phyloP scores from a whole-genome alignment of 2,329 filamentous ascomycete genomes.

The Corinectria fuckeliana region DNA sequence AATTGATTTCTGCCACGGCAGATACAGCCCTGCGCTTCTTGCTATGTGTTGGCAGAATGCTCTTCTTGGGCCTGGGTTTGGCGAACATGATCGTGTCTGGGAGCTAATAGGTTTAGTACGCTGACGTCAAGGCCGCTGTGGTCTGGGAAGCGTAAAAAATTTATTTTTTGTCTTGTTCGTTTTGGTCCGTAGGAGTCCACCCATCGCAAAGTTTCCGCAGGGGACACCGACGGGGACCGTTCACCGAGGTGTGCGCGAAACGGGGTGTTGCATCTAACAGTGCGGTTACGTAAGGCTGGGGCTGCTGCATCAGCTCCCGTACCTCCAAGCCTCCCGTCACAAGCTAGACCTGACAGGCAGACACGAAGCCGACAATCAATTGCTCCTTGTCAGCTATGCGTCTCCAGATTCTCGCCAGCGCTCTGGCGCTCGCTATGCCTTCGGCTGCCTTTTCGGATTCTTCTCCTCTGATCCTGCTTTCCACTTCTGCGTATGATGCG shows the following conservation, averaged over 20 bases:
- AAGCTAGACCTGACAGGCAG: conserved; percentile 37
- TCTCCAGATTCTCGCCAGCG: conserved; percentile 56
- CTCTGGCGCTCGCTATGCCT: conserved; percentile 62
- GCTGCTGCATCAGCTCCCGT: conserved; percentile 34
- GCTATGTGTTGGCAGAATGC: conserved; percentile 60
- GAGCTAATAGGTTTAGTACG: not conserved
- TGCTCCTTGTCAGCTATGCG: conserved; percentile 55
- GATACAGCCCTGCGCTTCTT: conserved; percentile 70
- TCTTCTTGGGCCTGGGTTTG: conserved; percentile 65
- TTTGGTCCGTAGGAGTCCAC: conserved; percentile 21
- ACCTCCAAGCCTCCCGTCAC: conserved; percentile 27
- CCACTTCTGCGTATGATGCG: conserved; percentile 74
- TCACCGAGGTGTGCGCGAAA: conserved; percentile 39
- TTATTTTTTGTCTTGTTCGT: not conserved
- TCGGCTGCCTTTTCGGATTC: conserved; percentile 82
- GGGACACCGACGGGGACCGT: conserved; percentile 10
- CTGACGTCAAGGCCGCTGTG: not conserved
- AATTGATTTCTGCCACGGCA: conserved; percentile 79
- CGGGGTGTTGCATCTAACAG: conserved; percentile 28
- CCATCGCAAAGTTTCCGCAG: conserved; percentile 33
- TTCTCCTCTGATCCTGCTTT: conserved; percentile 88
- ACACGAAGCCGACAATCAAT: conserved; percentile 32
- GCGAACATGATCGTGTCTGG: conserved; percentile 53
- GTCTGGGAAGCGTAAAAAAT: not conserved
- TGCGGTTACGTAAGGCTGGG: conserved; percentile 38